Base-by-base conservation (phyloP, 2,329 filamentous ascomycete genomes). In the Claviceps arundinis region DNA sequence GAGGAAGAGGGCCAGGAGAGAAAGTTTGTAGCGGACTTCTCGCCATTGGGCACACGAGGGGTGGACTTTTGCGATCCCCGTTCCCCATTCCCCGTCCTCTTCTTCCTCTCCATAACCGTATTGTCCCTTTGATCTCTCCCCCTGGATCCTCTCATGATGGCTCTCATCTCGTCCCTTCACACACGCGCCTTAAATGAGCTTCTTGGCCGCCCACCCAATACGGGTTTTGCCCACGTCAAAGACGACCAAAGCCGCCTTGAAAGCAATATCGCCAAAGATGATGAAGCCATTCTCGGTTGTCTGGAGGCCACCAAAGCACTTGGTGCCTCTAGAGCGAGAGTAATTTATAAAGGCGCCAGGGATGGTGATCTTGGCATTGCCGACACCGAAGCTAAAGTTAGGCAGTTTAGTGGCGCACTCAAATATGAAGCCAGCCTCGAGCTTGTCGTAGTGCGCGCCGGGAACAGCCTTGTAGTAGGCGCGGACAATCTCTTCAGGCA, bases 251-350 rank as follows among this genome's bases (percentile, higher is more conserved):
- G 78, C 73, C 42, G 74, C 73, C 68, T 80, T 80, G 66, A 80
- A 77, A 59, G 80, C 75, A 56, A 80, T 71, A 58, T 80, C 77
- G 16, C 77, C 77, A 60, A 76, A 80, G 60, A 87, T 83, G 65
- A 81, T 77, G 30, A 73, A 70, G 50, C 54, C 56, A 0, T 38
- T 16, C 13, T 19, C 53, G 19, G 71, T 80, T 45, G 75, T 72
- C 68, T 87, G 83, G 17, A 87, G 68, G 58, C 82, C 82, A 55
- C 82, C 82, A 57, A 82, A 85, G 70, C 83, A 87, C 6, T 5
- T 47, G 53, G 72, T 77, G 16, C 22, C 26, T 40, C 72, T 67
- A 3, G 19, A 22, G 19, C 19, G 19, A 14, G 76, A 66, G 38
- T 67, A 59, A 1, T 72, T 74, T 56, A 81, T 71, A 45, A 74